These are phyloP conservation scores for Pyricularia pennisetigena DNA, from an alignment of 2,329 filamentous ascomycete genomes.

Conservation along the genomic window DNA sequence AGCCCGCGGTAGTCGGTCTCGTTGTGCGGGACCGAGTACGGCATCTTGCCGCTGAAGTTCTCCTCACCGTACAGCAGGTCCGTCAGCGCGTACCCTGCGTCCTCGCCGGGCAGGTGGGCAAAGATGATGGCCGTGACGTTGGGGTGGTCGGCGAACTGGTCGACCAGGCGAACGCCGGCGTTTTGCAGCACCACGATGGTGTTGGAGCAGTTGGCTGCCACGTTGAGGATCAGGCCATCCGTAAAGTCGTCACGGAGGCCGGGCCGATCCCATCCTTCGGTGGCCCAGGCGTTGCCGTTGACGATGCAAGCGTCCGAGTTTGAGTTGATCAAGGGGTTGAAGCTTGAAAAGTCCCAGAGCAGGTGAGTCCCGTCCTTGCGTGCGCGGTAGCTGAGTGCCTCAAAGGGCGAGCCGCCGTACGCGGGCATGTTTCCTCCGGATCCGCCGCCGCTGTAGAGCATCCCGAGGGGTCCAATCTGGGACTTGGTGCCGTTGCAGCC, in stretches of 20 bases:
- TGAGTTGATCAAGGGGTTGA: neutral
- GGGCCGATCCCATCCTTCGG: slow-evolving; percentile 50
- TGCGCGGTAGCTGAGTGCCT: slow-evolving; percentile 27
- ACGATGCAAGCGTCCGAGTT: slow-evolving; percentile 47
- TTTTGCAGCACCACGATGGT: slow-evolving; percentile 41
- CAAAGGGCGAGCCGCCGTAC: slow-evolving; percentile 27
- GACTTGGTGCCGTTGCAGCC: slow-evolving; percentile 30
- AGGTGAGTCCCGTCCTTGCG: slow-evolving; percentile 45
- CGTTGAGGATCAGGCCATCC: slow-evolving; percentile 35
- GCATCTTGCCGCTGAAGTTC: slow-evolving; percentile 32
- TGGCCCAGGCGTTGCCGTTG: slow-evolving; percentile 47
- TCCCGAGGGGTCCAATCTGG: slow-evolving; percentile 34
- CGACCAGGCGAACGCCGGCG: slow-evolving; percentile 36
- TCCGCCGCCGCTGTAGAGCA: slow-evolving; percentile 38
- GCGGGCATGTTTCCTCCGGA: slow-evolving; percentile 37
- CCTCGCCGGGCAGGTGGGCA: slow-evolving; percentile 41
- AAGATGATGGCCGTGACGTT: slow-evolving; percentile 43
- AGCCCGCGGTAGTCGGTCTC: slow-evolving; percentile 25
- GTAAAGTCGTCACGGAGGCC: slow-evolving; percentile 51
- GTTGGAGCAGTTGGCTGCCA: slow-evolving; percentile 37
- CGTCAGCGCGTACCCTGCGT: slow-evolving; percentile 32
- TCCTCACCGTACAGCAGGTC: slow-evolving; percentile 33
- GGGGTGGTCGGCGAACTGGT: slow-evolving; percentile 37
- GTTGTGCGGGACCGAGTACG: slow-evolving; percentile 33
- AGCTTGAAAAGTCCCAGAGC: slow-evolving; percentile 36